Base-by-base conservation (phyloP, 331 rosid genomes). In the Quercus lobata region DNA sequence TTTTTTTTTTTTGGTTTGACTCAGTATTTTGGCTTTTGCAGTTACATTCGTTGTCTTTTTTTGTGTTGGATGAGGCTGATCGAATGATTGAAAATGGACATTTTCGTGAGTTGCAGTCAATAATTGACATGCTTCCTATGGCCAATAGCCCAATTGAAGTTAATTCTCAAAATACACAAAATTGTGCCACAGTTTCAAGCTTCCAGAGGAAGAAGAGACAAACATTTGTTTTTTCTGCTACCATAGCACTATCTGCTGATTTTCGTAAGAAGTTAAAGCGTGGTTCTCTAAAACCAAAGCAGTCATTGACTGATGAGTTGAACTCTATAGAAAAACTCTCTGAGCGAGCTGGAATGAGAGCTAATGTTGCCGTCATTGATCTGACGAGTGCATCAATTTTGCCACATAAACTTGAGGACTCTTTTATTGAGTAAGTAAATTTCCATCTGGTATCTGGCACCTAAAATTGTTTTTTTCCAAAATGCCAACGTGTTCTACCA, bases 21-120 rank as follows among this genome's bases (percentile, higher is more conserved):
- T 34, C 54, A 1, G 37, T 8, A 55, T 70, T 57, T 81, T 62
- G 80, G 73, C 76, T 86, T 87, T 86, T 90, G 85, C 92, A 96
- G 99, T 86, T 93, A 78, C 98, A 96, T 83, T 88, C 91, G 1
- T 44, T 96, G 91, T 96, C 98, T 70, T 96, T 91, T 81, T 93
- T 96, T 84, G 98, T 96, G 80, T 90, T 96, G 76, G 99, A 96
- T 21, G 99, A 96, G 88, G 99, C 99, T 80, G 98, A 96, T 88
- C 91, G 97, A 73, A 96, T 96, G 99, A 88, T 93, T 78, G 91
- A 96, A 83, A 87, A 79, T 76, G 99, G 98, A 30, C 98, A 96
- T 86, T 96, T 93, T 76, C 95, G 84, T 78, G 97, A 96, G 90
- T 80, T 93, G 86, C 97, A 91, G 81, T 93, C 93, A 63, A 96